Percentiles rank a stretch among this genome's conserved stretches.
These are phyloP conservation scores for Macrocybe gigantea DNA, from an alignment of 768 basidiomycete species.

Conservation along the genomic window DNA sequence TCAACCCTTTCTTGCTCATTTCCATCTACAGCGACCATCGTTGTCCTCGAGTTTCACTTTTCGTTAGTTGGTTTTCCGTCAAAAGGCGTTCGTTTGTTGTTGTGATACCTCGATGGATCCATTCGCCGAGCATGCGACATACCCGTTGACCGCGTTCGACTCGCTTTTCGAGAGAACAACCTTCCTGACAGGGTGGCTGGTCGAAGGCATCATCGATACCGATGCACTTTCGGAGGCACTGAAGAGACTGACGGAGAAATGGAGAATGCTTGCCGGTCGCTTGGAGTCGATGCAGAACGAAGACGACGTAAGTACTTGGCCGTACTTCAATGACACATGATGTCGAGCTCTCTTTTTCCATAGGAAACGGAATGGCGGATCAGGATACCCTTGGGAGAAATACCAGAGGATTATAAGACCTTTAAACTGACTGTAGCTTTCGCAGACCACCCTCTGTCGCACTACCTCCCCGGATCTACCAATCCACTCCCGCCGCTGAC, in stretches of 20 bases:
- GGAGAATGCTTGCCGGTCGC: slow-evolving; percentile 26
- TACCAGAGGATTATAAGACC: slow-evolving; percentile 26
- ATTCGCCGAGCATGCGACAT: neutral
- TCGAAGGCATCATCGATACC: slow-evolving; percentile 32
- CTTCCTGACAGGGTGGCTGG: slow-evolving; percentile 37
- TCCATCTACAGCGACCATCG: too few relatives aligned
- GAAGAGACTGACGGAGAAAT: slow-evolving; percentile 23
- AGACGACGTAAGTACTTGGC: slow-evolving; percentile 9
- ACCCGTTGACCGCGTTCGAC: slow-evolving; percentile 33
- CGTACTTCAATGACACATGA: neutral
- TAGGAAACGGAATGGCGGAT: slow-evolving; percentile 29
- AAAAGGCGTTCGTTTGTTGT: too few relatives aligned
- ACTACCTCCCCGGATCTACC: slow-evolving; percentile 18
- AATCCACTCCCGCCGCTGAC: slow-evolving; percentile 26
- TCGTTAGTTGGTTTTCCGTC: too few relatives aligned
- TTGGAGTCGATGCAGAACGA: slow-evolving; percentile 16
- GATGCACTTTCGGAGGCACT: slow-evolving; percentile 23
- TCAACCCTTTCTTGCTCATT: too few relatives aligned
- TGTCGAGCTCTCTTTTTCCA: neutral
- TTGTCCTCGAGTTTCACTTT: too few relatives aligned
- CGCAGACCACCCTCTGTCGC: slow-evolving; percentile 26
- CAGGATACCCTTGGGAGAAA: slow-evolving; percentile 27
- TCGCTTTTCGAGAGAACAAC: slow-evolving; percentile 29
- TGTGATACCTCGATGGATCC: too few relatives aligned
- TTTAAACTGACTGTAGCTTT: slow-evolving; percentile 29